These are phyloP conservation scores for Diacronema lutheri DNA, from an alignment of 78 protist genomes.

Conservation along the genomic window DNA sequence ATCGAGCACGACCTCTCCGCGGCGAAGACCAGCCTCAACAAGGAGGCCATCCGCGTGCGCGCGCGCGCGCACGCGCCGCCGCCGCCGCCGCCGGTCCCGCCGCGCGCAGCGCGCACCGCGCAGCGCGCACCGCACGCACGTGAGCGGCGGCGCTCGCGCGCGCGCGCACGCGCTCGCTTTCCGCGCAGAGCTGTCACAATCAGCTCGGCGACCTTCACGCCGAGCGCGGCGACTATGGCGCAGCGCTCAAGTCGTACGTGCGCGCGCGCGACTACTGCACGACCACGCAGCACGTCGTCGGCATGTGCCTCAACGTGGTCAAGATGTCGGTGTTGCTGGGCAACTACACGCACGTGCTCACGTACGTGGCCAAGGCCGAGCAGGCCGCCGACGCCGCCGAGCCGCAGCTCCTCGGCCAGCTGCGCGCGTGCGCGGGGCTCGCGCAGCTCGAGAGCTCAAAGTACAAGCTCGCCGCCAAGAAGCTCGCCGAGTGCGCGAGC, in stretches of 20 bases:
- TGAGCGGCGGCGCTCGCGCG: no score
- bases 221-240: constrained; percentile 63
- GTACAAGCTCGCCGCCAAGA: constrained; percentile 54
- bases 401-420: constrained; percentile 34
- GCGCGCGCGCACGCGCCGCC: no score
- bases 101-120: not conserved
- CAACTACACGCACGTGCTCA: constrained; percentile 62
- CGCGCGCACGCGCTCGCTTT: no score
- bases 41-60: constrained; percentile 65
- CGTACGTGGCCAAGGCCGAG: constrained; percentile 69
- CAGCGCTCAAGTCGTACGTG: constrained; percentile 75
- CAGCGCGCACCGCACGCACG: no score
- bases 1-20: constrained; percentile 64
- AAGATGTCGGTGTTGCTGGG: constrained; percentile 44
- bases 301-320: constrained; percentile 77
- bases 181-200: constrained; percentile 55
- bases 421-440: constrained; percentile 56
- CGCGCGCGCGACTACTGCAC: constrained; percentile 85
- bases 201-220: constrained; percentile 74
- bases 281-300: constrained; percentile 55
- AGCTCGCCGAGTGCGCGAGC: no score
- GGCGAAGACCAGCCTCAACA: constrained; percentile 59
- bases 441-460: constrained; percentile 48
- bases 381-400: constrained; percentile 5
- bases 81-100: no score